A percentile compares a stretch with the other conserved stretches of the same genome.
These are phyloP conservation scores for Fusarium marasasianum DNA, from an alignment of 2,329 filamentous ascomycete genomes.

Conservation along the genomic window DNA sequence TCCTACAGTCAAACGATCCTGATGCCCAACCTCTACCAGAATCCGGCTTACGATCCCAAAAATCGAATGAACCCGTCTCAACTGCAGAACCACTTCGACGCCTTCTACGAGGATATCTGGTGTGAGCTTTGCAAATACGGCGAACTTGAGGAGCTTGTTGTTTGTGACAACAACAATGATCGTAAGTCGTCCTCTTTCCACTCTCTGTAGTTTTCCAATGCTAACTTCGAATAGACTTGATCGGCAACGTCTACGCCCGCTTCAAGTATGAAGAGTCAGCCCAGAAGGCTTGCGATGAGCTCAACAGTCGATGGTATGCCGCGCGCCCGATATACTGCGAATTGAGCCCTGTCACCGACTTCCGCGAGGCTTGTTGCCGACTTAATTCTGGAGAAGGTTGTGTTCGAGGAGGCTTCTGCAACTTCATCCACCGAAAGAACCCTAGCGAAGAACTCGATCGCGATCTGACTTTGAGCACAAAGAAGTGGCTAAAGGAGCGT, in stretches of 20 bases:
- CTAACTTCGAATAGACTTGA: constrained; percentile 72
- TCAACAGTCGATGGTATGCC: constrained; percentile 97
- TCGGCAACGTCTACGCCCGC: constrained; percentile 98
- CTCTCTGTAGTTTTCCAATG: background rate
- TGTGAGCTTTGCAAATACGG: constrained; percentile 99
- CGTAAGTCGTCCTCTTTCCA: constrained; percentile 64
- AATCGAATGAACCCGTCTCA: constrained; percentile 96
- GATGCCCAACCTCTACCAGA: constrained; percentile 98
- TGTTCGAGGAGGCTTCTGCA: constrained; percentile 96
- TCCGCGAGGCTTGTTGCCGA: constrained; percentile 95
- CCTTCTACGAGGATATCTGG: constrained; percentile 99
- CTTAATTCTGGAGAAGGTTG: constrained; percentile 96
- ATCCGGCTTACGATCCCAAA: constrained; percentile 95
- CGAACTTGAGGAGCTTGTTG: constrained; percentile 95
- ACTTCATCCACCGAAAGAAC: constrained; percentile 99
- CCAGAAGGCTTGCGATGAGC: constrained; percentile 90
- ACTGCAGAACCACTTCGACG: constrained; percentile 99
- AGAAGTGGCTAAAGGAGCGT: constrained; percentile 92
- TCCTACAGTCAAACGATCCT: constrained; percentile 98
- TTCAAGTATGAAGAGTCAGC: constrained; percentile 99
- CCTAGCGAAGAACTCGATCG: constrained; percentile 87
- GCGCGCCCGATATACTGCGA: constrained; percentile 98
- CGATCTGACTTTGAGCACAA: constrained; percentile 86
- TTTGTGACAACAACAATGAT: constrained; percentile 99
- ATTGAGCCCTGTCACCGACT: constrained; percentile 95